Percentiles rank a stretch among this genome's conserved stretches.
phyloP scores from a whole-genome alignment of 169 alveolate genomes.

The Besnoitia besnoiti region DNA sequence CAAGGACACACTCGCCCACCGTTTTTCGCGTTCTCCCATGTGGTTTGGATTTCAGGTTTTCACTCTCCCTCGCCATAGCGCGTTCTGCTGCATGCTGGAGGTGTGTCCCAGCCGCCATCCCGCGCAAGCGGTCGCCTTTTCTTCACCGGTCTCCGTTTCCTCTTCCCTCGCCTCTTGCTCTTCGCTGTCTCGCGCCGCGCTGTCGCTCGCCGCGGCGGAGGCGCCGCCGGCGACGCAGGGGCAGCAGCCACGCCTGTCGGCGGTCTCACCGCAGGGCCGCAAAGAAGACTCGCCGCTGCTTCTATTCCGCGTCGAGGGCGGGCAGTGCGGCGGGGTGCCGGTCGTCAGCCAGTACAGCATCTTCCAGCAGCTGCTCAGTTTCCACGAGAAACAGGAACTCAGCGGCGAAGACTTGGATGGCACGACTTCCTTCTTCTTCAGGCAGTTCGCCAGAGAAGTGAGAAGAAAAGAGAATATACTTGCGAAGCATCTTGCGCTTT shows the following conservation, averaged over 20 bases:
- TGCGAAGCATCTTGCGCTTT: no score
- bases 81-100: background rate
- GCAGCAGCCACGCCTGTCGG: background rate
- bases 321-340: background rate
- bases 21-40: background rate
- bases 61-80: background rate
- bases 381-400: background rate
- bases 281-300: background rate
- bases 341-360: background rate
- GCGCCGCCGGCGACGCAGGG: background rate
- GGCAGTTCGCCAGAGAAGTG: background rate
- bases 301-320: background rate
- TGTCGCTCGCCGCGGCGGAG: background rate
- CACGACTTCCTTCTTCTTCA: background rate
- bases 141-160: background rate
- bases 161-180: background rate
- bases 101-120: background rate
- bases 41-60: background rate
- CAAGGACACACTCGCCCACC: no score
- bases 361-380: background rate
- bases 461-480: no score
- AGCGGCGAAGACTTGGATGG: slow-evolving; percentile 1
- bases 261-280: background rate
- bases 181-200: background rate
- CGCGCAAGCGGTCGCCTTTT: background rate